phyloP scores from a whole-genome alignment of 352 stramenopile species.

The Phytophthora multivora region DNA sequence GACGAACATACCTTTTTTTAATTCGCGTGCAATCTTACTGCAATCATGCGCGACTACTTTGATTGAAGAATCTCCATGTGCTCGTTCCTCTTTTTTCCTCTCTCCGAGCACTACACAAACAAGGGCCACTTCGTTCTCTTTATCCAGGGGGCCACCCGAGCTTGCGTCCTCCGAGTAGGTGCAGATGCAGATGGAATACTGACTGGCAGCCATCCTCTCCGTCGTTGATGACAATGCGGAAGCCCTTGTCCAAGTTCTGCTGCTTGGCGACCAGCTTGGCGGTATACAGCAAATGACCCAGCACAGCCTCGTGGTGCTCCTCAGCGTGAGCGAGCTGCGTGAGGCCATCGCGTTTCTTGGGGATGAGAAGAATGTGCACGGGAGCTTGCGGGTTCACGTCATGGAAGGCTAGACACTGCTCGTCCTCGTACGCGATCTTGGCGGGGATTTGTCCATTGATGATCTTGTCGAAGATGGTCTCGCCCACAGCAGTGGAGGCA shows the following conservation, averaged over 20 bases:
- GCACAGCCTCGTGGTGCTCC: slow-evolving; percentile 92
- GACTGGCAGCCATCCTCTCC: slow-evolving; percentile 93
- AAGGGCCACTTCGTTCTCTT: neutral
- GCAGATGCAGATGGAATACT: slow-evolving; percentile 92
- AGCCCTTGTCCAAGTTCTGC: slow-evolving; percentile 91
- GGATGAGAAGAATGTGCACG: slow-evolving; percentile 97
- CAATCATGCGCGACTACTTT: neutral
- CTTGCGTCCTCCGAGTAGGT: slow-evolving; percentile 94
- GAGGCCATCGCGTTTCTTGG: slow-evolving; percentile 94
- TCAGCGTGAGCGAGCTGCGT: slow-evolving; percentile 90
- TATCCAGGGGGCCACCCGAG: slow-evolving; percentile 94
- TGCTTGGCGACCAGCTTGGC: slow-evolving; percentile 94
- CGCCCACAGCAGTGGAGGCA: slow-evolving; percentile 53
- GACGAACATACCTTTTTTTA: neutral
- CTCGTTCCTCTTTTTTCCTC: neutral
- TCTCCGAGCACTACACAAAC: neutral
- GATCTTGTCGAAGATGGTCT: slow-evolving; percentile 99
- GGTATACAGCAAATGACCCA: slow-evolving; percentile 94
- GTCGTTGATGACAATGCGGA: slow-evolving; percentile 98
- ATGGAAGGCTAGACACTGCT: slow-evolving; percentile 96
- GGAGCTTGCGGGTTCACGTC: slow-evolving; percentile 97
- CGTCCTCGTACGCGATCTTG: slow-evolving; percentile 96
- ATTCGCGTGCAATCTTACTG: slow-evolving; percentile 8
- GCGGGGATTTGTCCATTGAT: slow-evolving; percentile 94
- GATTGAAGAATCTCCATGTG: neutral